phyloP scores from a whole-genome alignment of 495 filamentous ascomycete species.

The Talaromyces liani region DNA sequence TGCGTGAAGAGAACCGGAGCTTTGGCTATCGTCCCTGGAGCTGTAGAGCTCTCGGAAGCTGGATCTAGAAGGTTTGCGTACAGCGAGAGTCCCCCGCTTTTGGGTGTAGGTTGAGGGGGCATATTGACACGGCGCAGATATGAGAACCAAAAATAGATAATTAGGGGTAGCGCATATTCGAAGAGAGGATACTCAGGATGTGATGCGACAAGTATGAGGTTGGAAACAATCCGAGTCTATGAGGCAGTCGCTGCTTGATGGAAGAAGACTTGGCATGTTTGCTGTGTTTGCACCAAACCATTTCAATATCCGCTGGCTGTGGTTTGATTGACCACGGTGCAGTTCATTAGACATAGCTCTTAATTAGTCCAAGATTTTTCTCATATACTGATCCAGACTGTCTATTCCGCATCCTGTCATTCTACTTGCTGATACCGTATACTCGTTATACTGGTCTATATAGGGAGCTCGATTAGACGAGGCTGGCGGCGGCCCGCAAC shows the following conservation, averaged over 20 bases:
- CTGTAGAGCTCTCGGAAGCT: slow-evolving; percentile 33
- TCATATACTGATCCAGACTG: not conserved
- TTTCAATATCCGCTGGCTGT: not conserved
- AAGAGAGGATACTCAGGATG: not conserved
- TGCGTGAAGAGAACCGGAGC: slow-evolving; percentile 75
- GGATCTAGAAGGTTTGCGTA: slow-evolving; percentile 59
- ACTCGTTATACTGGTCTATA: not conserved
- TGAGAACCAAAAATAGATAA: not conserved
- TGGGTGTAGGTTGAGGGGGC: slow-evolving; percentile 29
- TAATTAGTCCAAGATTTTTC: not conserved
- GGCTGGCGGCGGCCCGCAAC: not conserved
- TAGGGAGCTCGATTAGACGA: not conserved
- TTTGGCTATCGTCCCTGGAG: slow-evolving; percentile 60
- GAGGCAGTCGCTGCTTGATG: not conserved
- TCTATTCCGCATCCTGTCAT: not conserved
- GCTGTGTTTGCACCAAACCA: not conserved
- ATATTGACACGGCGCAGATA: slow-evolving; percentile 14
- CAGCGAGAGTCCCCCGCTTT: slow-evolving; percentile 42
- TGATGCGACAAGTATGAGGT: not conserved
- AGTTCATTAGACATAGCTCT: not conserved
- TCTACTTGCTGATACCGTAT: not conserved
- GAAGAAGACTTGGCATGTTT: slow-evolving; percentile 6
- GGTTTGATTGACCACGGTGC: not conserved
- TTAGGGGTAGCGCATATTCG: not conserved
- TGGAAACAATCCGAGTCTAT: not conserved